These are phyloP conservation scores for Oryza nivara DNA, from an alignment of 176 grass and related monocot genomes.

Conservation along the genomic window DNA sequence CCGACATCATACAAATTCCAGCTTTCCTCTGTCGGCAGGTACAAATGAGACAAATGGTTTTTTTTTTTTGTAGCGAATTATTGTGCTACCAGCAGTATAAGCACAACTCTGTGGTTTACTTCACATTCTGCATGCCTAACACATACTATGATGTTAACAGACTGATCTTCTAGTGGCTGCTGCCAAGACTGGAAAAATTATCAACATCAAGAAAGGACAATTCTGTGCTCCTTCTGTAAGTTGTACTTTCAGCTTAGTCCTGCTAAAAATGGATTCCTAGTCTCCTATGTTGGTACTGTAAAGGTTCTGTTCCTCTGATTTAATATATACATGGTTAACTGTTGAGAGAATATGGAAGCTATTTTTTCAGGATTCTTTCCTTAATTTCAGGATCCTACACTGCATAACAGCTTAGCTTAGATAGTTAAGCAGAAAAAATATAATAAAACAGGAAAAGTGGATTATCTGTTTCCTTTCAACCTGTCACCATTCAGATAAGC, in stretches of 20 bases:
- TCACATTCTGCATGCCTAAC: conserved; percentile 28
- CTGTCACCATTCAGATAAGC: background rate
- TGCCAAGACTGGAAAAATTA: conserved; percentile 91
- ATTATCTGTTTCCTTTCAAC: conserved; percentile 16
- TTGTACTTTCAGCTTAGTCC: conserved; percentile 36
- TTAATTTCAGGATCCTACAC: background rate
- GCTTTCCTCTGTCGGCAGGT: conserved; percentile 99
- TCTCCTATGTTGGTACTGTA: conserved; percentile 32
- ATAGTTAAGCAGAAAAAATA: background rate
- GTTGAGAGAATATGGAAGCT: background rate
- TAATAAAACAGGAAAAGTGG: background rate
- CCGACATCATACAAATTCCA: conserved; percentile 98
- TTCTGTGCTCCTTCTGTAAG: conserved; percentile 95
- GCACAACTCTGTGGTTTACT: conserved; percentile 15
- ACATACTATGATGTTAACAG: conserved; percentile 48
- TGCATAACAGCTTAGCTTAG: background rate
- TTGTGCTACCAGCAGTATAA: conserved; percentile 11
- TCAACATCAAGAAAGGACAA: conserved; percentile 99
- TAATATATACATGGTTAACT: conserved; percentile 15
- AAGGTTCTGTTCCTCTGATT: conserved; percentile 4
- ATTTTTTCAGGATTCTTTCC: background rate
- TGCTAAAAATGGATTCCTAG: conserved; percentile 36
- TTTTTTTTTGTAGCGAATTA: background rate
- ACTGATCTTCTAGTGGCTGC: conserved; percentile 93
- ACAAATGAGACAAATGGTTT: conserved; percentile 8